Conservation (phyloP, 2,329 filamentous ascomycete genomes). For the Trichoderma semiorbis region DNA sequence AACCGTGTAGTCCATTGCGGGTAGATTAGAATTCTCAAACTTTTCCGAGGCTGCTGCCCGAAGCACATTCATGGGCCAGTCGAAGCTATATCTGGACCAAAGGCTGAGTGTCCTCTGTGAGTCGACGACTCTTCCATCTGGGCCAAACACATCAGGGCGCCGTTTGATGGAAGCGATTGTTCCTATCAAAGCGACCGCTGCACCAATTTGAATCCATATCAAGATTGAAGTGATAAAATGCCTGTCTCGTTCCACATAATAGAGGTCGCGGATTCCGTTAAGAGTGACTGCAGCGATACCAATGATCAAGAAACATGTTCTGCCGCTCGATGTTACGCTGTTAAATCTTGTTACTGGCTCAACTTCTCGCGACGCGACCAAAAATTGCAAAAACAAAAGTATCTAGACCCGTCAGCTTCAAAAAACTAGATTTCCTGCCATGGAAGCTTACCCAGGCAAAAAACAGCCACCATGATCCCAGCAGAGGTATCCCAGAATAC, state of each 20-base stretch:
- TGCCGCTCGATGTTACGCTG: background rate
- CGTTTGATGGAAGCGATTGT: background rate
- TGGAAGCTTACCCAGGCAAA: background rate
- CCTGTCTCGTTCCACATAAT: background rate
- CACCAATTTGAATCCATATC: background rate
- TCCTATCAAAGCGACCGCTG: background rate
- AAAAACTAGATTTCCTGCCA: background rate
- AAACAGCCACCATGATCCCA: background rate
- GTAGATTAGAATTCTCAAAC: conserved; percentile 5
- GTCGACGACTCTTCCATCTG: background rate
- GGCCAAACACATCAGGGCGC: background rate
- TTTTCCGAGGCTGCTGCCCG: conserved; percentile 3
- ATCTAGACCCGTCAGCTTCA: background rate
- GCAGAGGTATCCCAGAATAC: background rate
- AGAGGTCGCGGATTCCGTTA: background rate
- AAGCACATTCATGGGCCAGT: conserved; percentile 3
- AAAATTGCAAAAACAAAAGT: background rate
- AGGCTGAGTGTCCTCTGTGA: background rate
- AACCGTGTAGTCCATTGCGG: background rate
- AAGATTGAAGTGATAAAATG: background rate
- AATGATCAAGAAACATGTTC: background rate
- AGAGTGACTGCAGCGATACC: background rate
- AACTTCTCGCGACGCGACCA: background rate
- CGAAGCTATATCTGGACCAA: conserved; percentile 6
- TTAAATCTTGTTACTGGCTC: background rate